These are phyloP conservation scores for Piromyces sp. DNA, from an alignment of 192 early-diverging fungal species.

Conservation along the genomic window DNA sequence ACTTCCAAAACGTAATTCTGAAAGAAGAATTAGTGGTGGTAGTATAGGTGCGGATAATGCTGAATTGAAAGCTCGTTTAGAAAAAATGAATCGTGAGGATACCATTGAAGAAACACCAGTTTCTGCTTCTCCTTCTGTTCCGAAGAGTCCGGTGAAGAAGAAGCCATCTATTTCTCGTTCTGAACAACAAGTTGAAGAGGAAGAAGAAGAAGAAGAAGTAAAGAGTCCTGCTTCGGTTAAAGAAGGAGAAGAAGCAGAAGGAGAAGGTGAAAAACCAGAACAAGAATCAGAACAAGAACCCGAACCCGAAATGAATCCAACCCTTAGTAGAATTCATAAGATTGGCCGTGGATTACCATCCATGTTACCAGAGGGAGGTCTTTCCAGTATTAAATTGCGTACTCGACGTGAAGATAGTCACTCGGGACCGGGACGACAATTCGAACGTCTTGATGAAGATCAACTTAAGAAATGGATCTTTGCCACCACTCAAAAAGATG, in stretches of 20 bases:
- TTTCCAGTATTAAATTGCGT: neutral
- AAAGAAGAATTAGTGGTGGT: neutral
- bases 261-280: neutral
- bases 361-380: neutral
- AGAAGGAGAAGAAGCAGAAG: neutral
- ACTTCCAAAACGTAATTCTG: neutral
- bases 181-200: neutral
- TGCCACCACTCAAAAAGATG: neutral
- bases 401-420: neutral
- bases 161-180: too few species aligned
- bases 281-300: neutral
- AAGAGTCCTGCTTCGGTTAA: neutral
- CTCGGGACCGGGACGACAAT: neutral
- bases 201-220: neutral
- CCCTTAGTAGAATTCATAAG: neutral
- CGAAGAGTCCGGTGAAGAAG: neutral
- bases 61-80: neutral
- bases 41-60: neutral
- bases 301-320: neutral
- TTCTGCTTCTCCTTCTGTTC: too few species aligned
- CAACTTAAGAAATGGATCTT: neutral
- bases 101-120: too few species aligned
- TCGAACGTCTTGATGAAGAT: neutral
- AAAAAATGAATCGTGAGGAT: neutral
- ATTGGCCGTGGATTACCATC: neutral